A percentile compares a stretch with the other conserved stretches of the same genome.
Evolutionary conservation across 768 basidiomycete genomes (phyloP).

Genomic region (Tylopilus subfusipes): DNA sequence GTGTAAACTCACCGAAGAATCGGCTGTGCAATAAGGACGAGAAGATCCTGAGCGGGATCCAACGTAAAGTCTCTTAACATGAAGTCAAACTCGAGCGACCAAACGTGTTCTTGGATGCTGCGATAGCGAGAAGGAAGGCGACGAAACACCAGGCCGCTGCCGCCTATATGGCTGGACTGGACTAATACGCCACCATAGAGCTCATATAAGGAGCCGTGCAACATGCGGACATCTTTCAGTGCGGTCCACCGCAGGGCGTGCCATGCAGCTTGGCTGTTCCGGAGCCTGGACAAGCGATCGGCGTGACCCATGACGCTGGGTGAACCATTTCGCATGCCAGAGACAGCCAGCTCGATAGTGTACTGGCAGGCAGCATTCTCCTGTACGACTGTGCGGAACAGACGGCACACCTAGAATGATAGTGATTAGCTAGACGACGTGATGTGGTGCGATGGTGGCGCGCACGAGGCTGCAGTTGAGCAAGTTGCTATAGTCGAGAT

Average conservation of each 20-base stretch:
- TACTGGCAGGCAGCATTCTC: constrained; percentile 37
- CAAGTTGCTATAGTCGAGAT: constrained; percentile 23
- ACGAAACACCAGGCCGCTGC: constrained; percentile 38
- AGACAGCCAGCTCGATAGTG: constrained; percentile 42
- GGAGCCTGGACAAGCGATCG: constrained; percentile 39
- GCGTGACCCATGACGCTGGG: constrained; percentile 25
- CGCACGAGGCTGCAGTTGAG: constrained; percentile 30
- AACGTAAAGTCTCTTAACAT: constrained; percentile 55
- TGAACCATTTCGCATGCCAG: constrained; percentile 42
- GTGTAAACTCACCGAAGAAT: constrained; percentile 30
- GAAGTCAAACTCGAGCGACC: constrained; percentile 40
- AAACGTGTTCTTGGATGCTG: constrained; percentile 43
- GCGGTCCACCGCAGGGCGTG: constrained; percentile 36
- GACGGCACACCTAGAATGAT: constrained; percentile 32
- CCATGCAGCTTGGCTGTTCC: constrained; percentile 39
- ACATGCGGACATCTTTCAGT: constrained; percentile 37
- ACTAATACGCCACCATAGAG: constrained; percentile 56
- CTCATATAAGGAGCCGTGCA: constrained; percentile 49
- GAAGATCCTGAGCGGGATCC: constrained; percentile 65
- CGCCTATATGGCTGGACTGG: constrained; percentile 30
- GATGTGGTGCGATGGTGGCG: background rate
- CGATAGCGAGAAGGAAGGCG: constrained; percentile 49
- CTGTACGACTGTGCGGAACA: constrained; percentile 27
- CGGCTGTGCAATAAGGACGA: constrained; percentile 47
- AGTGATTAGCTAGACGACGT: background rate